Evolutionary conservation across 2,329 filamentous ascomycete genomes (phyloP), one percentile per base, ranked within the genome.

Genomic region (Clonostachys rosea): DNA sequence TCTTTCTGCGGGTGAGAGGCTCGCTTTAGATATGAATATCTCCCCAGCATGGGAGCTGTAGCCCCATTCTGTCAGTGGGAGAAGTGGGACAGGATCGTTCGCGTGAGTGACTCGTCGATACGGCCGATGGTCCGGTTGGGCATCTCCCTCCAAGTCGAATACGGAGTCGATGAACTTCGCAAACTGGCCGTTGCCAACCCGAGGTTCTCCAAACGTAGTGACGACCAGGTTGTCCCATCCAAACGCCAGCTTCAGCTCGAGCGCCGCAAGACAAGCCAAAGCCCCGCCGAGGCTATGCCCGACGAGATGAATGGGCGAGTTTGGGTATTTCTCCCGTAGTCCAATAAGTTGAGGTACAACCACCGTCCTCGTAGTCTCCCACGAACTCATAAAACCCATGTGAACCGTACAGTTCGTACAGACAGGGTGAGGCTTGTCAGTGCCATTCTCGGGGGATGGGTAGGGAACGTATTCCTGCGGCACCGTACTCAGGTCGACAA

Each of bases 261-360:
- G 74, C 2, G 81, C 89, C 1, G 91, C 94, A 5, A 99, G 78
- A 2, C 89, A 86, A 4, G 94, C 92, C 3, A 99, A 89, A 0
- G 94, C 91, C 14, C 94, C 94, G 17, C 94, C 94, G 0, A 99
- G 81, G 44, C 89, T 95, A 64, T 99, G 94, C 0, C 94, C 94
- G 8, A 96, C 83, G 4, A 99, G 74, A 20, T 87, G 83, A 13
- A 97, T 69, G 39, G 82, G 71, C 57, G 95, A 92, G 20, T 79
- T 70, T 0, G 88, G 88, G 59, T 92, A 79, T 40, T 78, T 68
- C 14, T 71, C 62, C 20, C 78, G 71, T 6, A 89, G 71, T 6
- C 70, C 66, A 46, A 80, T 70, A 5, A 99, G 69, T 30, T 83
- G 71, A 1, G 86, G 79, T 14, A 96, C 64, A 30, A 99, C 81